These are phyloP conservation scores for Eucalyptus viminalis DNA, from an alignment of 345 rosid species.

Conservation along the genomic window DNA sequence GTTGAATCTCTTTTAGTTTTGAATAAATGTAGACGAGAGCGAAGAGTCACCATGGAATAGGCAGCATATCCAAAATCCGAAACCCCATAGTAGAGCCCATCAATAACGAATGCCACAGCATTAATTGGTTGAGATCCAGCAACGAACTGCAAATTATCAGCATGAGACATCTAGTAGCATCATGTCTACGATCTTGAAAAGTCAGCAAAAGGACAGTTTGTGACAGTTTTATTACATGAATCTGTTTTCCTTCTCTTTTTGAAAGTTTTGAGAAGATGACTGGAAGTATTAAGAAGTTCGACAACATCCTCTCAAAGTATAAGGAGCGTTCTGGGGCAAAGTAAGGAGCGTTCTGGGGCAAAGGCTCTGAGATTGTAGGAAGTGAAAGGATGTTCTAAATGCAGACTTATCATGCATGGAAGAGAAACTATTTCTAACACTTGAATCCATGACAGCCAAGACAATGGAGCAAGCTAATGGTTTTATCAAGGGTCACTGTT, in stretches of 20 bases:
- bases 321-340: background rate
- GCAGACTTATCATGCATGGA: background rate
- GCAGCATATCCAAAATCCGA: conserved; percentile 92
- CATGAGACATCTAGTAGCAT: background rate
- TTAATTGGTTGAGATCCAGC: conserved; percentile 93
- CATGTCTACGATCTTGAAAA: background rate
- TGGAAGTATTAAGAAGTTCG: background rate
- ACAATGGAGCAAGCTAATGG: background rate
- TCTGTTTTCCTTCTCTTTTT: background rate
- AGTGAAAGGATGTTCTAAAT: background rate
- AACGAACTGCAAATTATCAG: conserved; percentile 43
- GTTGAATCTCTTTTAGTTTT: background rate
- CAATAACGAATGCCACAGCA: conserved; percentile 81
- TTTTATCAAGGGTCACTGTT: background rate
- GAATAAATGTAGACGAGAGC: background rate
- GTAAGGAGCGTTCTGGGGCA: background rate
- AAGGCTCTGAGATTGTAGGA: background rate
- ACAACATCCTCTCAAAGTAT: background rate
- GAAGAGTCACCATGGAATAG: conserved; percentile 61
- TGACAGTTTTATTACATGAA: background rate
- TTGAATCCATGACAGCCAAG: background rate
- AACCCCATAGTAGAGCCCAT: conserved; percentile 91
- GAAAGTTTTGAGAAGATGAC: background rate
- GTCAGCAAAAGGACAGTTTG: background rate
- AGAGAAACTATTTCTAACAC: background rate